These are phyloP conservation scores for Schwanniomyces etchellsii DNA, from an alignment of 1,139 yeast species.

Conservation along the genomic window DNA sequence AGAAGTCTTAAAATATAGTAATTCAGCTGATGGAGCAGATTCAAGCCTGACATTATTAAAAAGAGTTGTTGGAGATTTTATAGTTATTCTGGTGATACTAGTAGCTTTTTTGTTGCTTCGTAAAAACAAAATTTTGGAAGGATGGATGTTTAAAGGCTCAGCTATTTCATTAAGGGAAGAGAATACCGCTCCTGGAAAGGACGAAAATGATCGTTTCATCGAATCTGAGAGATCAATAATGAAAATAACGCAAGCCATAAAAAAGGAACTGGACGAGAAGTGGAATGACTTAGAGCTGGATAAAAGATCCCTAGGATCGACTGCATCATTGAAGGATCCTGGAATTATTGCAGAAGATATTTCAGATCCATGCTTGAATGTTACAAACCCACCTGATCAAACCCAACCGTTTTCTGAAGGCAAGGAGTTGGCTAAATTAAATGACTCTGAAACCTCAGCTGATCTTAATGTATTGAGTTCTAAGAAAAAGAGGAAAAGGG, in stretches of 20 bases:
- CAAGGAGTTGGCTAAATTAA: no score
- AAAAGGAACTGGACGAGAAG: not conserved
- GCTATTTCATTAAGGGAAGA: not conserved
- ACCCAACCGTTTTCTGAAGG: no score
- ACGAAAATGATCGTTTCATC: not conserved
- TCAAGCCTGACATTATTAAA: not conserved
- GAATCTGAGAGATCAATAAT: not conserved
- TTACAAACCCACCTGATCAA: no score
- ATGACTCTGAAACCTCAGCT: not conserved
- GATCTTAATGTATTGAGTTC: constrained; percentile 5
- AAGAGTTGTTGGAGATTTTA: not conserved
- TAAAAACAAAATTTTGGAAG: not conserved
- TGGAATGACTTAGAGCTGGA: no score
- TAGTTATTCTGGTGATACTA: not conserved
- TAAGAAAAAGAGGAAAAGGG: constrained; percentile 66
- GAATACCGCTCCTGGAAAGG: not conserved
- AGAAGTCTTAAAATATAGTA: not conserved
- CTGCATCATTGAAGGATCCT: not conserved
- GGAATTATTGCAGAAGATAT: no score
- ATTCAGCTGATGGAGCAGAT: not conserved
- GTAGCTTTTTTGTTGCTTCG: not conserved
- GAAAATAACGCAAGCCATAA: not conserved
- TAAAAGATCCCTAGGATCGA: no score
- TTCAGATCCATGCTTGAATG: no score
- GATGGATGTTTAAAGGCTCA: not conserved